phyloP scores from a whole-genome alignment of 2,329 filamentous ascomycete genomes.

The Dactylonectria macrodidyma region DNA sequence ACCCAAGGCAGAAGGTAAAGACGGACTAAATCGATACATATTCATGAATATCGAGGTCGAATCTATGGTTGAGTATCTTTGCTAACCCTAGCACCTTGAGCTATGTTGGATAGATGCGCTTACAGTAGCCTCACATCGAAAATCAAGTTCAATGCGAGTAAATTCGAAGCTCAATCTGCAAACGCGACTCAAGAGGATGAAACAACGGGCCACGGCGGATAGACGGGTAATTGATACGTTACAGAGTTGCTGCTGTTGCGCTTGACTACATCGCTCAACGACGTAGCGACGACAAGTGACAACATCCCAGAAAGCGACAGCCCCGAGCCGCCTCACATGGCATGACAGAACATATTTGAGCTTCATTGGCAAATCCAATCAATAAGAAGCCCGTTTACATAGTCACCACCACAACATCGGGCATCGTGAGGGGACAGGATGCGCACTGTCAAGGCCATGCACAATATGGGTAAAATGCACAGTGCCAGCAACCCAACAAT shows the following conservation, averaged over 20 bases:
- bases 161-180: neutral
- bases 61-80: too few relatives aligned
- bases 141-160: too few relatives aligned
- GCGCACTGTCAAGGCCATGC: conserved; percentile 17
- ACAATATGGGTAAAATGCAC: neutral
- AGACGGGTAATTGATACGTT: neutral
- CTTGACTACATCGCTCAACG: neutral
- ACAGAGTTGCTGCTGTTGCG: neutral
- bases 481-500: conserved; percentile 21
- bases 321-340: neutral
- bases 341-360: neutral
- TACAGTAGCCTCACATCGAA: too few relatives aligned
- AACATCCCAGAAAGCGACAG: neutral
- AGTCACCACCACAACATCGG: too few relatives aligned
- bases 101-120: too few relatives aligned
- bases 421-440: neutral
- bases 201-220: too few relatives aligned
- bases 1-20: too few relatives aligned
- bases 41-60: too few relatives aligned
- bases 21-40: too few relatives aligned
- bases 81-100: too few relatives aligned
- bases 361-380: neutral
- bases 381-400: neutral
- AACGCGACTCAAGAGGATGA: neutral
- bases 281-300: too few relatives aligned